phyloP scores from a whole-genome alignment of 2,329 filamentous ascomycete species.

The Fusarium nanum region DNA sequence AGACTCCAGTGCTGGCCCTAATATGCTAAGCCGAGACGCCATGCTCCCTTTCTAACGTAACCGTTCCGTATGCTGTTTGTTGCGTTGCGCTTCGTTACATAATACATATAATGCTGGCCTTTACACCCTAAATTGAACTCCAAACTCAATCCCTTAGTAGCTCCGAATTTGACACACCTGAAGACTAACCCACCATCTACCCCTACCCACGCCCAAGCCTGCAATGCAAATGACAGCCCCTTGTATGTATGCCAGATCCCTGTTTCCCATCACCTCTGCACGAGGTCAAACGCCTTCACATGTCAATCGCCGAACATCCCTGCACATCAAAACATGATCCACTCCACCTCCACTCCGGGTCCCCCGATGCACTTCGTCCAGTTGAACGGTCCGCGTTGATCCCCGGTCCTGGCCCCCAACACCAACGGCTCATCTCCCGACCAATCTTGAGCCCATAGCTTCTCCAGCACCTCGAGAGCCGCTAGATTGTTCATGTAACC shows the following conservation, averaged over 20 bases:
- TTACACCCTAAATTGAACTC: constrained; percentile 13
- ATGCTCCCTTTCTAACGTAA: constrained; percentile 32
- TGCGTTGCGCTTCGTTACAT: constrained; percentile 27
- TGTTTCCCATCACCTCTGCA: constrained; percentile 24
- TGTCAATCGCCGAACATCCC: constrained; percentile 28
- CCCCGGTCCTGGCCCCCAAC: constrained; percentile 50
- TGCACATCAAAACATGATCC: constrained; percentile 70
- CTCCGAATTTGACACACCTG: constrained; percentile 14
- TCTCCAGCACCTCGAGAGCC: constrained; percentile 85
- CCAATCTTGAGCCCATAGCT: constrained; percentile 76
- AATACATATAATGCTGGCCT: constrained; percentile 32
- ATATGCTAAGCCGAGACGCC: constrained; percentile 34
- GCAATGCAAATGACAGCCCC: constrained; percentile 23
- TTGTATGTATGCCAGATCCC: constrained; percentile 28
- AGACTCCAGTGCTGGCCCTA: constrained; percentile 3
- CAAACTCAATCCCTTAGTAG: constrained; percentile 27
- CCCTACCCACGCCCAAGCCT: constrained; percentile 24
- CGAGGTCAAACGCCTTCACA: constrained; percentile 28
- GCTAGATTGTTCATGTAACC: constrained; percentile 95
- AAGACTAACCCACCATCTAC: constrained; percentile 13
- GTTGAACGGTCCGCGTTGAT: constrained; percentile 64
- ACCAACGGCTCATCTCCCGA: constrained; percentile 53
- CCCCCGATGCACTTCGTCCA: constrained; percentile 69
- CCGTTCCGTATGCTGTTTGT: constrained; percentile 33
- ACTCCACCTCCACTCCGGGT: constrained; percentile 69